Evolutionary conservation across 2,329 filamentous ascomycete species (phyloP).

Genomic region (Fusarium anguioides): DNA sequence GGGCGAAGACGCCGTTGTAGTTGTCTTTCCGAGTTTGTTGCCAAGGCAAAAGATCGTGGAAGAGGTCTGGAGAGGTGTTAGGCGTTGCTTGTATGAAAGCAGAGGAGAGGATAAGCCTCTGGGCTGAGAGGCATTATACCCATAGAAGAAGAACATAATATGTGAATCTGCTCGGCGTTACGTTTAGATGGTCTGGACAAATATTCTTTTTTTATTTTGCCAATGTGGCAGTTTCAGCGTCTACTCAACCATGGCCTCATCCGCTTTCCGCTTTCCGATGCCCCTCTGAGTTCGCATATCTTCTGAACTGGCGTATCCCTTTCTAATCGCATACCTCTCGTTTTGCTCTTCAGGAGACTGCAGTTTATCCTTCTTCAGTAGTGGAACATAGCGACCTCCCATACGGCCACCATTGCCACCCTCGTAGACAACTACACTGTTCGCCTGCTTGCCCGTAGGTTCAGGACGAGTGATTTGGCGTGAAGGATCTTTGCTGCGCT

Average conservation of each 20-base stretch:
- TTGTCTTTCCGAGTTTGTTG: constrained; percentile 89
- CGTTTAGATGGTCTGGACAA: neutral
- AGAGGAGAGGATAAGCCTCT: constrained; percentile 49
- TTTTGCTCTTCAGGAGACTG: constrained; percentile 66
- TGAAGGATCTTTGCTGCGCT: constrained; percentile 47
- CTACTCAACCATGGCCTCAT: constrained; percentile 42
- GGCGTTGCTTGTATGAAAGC: constrained; percentile 79
- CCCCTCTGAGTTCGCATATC: constrained; percentile 56
- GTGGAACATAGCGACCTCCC: constrained; percentile 64
- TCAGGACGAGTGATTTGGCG: constrained; percentile 25
- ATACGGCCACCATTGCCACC: constrained; percentile 64
- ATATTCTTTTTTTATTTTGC: constrained; percentile 12
- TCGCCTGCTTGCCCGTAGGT: constrained; percentile 33
- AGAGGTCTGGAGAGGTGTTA: constrained; percentile 87
- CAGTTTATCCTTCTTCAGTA: constrained; percentile 63
- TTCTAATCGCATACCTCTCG: constrained; percentile 70
- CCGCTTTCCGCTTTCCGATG: constrained; percentile 48
- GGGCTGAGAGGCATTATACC: constrained; percentile 20
- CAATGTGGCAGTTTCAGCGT: constrained; percentile 8
- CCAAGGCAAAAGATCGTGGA: constrained; percentile 82
- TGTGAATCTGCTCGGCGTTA: constrained; percentile 3
- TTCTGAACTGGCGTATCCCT: constrained; percentile 65
- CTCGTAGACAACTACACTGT: constrained; percentile 58
- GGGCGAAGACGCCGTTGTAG: constrained; percentile 86
- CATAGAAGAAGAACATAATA: constrained; percentile 2